Base-by-base conservation (phyloP, 768 basidiomycete species). In the Mrakia blollopis region DNA sequence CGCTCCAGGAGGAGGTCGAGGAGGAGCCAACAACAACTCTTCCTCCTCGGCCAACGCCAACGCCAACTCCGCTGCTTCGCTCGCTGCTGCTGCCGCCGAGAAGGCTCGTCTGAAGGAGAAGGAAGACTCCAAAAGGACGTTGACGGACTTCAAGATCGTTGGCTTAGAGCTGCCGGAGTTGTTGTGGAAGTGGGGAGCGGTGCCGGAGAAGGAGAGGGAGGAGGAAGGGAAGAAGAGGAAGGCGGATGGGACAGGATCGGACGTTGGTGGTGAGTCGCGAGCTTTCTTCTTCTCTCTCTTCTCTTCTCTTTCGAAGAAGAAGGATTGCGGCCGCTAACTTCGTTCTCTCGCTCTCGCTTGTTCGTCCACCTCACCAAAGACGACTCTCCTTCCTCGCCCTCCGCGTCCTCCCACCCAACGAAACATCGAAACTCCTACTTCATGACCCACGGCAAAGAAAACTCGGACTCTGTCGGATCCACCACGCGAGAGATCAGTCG, bases 61-160 rank as follows among this genome's bases (percentile, higher is more conserved):
- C 39, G 7, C 71, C 52, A 13, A 57, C n/a, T 14, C 57, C 61
- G 25, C 70, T 30, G 41, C 68, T 41, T 37, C 65, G n/a, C 39
- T 80, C 65, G 65, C 79, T 74, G 70, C 74, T 44, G 77, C 75
- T 60, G 50, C 79, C 75, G 62, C 78, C 65, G 65, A 68, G 63
- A 57, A 77, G 74, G 67, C 78, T 76, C 50, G 73, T 70, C 37
- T 52, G 60, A 54, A 78, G 50, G 75, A 79, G 39, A 82, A 83
- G 41, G 79, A 80, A 67, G 83, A 82, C 23, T 74, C 75, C 84
- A 89, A 91, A 81, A 89, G 93, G 81, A 97, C 95, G 41, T 89
- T 99, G 80, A 98, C 94, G 52, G 96, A 98, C 85, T 99, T 99
- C 88, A 93, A 96, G 85, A 94, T 99, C 83, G 87, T 95, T 81